Percentiles rank a stretch among this genome's conserved stretches.
Conservation (phyloP, 176 grass and related monocot genomes). For the Themeda triandra region DNA sequence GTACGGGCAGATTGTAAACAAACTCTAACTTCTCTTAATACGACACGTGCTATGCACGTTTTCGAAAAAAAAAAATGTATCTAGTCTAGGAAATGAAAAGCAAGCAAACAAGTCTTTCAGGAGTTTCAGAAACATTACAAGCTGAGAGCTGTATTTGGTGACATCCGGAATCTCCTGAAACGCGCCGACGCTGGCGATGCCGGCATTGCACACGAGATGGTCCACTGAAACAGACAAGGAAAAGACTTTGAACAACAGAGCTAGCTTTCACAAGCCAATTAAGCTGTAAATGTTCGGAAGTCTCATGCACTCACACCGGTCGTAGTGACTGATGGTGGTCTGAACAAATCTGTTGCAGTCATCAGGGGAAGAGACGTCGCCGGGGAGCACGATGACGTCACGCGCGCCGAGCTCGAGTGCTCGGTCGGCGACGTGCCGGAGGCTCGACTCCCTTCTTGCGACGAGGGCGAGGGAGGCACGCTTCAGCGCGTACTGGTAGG, state of each 20-base stretch:
- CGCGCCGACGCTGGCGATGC: constrained; percentile 36
- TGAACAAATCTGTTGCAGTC: constrained; percentile 50
- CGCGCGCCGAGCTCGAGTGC: constrained; percentile 41
- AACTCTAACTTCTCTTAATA: no score
- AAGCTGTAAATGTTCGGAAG: background rate
- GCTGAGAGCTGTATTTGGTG: constrained; percentile 39
- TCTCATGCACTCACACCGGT: constrained; percentile 23
- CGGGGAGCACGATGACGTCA: constrained; percentile 42
- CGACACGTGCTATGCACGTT: no score
- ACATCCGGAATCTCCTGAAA: constrained; percentile 62
- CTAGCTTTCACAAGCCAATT: background rate
- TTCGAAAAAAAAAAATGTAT: no score
- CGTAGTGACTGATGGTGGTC: constrained; percentile 35
- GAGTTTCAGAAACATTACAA: constrained; percentile 16
- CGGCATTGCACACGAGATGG: constrained; percentile 66
- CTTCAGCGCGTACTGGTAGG: constrained; percentile 65
- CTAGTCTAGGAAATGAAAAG: no score
- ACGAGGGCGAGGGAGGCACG: constrained; percentile 51
- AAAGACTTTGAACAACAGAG: background rate
- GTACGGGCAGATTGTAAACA: no score
- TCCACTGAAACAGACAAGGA: constrained; percentile 46
- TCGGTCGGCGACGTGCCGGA: constrained; percentile 40
- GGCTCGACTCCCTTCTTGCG: constrained; percentile 54
- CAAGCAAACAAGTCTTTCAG: background rate
- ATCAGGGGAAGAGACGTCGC: constrained; percentile 36